Conservation (phyloP, 139 green algal species). For the Diplosphaera chodatii region DNA sequence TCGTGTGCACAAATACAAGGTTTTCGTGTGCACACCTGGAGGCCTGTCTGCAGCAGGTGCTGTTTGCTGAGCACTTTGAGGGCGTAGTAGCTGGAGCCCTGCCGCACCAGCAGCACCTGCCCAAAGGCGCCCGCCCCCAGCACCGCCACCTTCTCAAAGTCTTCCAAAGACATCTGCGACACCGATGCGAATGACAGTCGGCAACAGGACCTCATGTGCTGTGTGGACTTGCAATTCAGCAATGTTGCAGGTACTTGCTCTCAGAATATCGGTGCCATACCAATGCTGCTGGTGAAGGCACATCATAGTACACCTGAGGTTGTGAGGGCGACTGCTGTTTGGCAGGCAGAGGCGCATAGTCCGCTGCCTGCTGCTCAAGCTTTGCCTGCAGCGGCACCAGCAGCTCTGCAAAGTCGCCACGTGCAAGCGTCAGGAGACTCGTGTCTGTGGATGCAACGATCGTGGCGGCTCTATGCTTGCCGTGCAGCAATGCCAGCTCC, state of each 20-base stretch:
- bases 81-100: slow-evolving; percentile 46
- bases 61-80: slow-evolving; percentile 83
- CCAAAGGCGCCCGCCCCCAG: slow-evolving; percentile 86
- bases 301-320: too few species aligned
- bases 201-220: too few species aligned
- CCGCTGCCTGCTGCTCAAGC: background rate
- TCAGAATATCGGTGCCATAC: too few species aligned
- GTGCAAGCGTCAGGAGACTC: slow-evolving; percentile 57
- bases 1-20: too few species aligned
- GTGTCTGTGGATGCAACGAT: slow-evolving; percentile 57
- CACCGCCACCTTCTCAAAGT: slow-evolving; percentile 59
- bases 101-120: slow-evolving; percentile 73
- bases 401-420: slow-evolving; percentile 39
- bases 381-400: slow-evolving; percentile 40
- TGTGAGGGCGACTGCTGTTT: background rate
- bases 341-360: background rate
- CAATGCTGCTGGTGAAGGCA: too few species aligned
- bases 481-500: slow-evolving; percentile 81
- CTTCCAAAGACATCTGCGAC: slow-evolving; percentile 33
- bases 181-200: background rate
- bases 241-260: too few species aligned
- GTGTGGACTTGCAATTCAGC: too few species aligned
- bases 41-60: slow-evolving; percentile 61
- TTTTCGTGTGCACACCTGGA: slow-evolving; percentile 53
- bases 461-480: slow-evolving; percentile 69